A percentile compares a stretch with the other conserved stretches of the same genome.
Evolutionary conservation across 2,329 filamentous ascomycete species (phyloP).

Genomic region (Penicillium hordei): DNA sequence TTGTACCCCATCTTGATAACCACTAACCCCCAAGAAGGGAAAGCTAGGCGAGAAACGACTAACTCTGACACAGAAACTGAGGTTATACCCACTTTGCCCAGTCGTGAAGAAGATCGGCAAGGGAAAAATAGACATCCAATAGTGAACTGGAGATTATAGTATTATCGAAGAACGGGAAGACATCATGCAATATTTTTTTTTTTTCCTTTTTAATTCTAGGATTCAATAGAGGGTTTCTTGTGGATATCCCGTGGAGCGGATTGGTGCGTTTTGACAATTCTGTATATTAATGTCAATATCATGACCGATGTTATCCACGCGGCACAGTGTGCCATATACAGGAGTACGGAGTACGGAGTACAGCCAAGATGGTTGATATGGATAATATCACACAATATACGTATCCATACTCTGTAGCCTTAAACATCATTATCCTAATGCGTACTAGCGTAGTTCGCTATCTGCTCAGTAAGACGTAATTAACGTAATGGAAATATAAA

Average conservation of each 20-base stretch:
- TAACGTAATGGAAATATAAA: background rate
- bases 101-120: constrained; percentile 11
- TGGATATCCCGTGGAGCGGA: background rate
- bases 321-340: background rate
- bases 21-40: background rate
- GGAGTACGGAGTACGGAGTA: too few species aligned
- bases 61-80: background rate
- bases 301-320: background rate
- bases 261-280: background rate
- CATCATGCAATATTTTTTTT: background rate
- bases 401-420: background rate
- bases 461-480: background rate
- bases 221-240: background rate
- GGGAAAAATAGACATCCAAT: background rate
- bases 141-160: background rate
- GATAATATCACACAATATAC: background rate
- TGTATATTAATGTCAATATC: background rate
- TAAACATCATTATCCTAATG: background rate
- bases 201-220: too few species aligned
- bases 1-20: background rate
- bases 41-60: background rate
- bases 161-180: background rate
- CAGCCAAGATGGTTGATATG: background rate
- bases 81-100: background rate
- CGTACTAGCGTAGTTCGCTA: background rate